A percentile compares a stretch with the other conserved stretches of the same genome.
These are phyloP conservation scores for Penicillium goetzii DNA, from an alignment of 495 filamentous ascomycete species.

Conservation along the genomic window DNA sequence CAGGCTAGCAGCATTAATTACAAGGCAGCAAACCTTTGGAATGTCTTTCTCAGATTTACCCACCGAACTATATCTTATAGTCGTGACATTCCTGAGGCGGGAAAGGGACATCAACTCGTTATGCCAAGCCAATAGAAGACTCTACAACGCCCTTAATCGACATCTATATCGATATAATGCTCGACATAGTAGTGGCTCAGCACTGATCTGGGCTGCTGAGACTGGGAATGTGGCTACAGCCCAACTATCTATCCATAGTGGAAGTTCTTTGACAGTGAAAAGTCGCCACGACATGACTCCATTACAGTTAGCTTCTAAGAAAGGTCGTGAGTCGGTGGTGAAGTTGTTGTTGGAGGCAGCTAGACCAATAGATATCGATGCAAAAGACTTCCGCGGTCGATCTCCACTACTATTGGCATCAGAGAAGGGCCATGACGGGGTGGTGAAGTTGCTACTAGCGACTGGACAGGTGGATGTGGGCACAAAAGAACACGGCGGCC, in stretches of 20 bases:
- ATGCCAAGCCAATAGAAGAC: background rate
- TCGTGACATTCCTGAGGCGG: background rate
- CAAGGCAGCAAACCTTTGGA: background rate
- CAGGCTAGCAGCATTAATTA: background rate
- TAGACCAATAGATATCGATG: too few species aligned
- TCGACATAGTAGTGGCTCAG: background rate
- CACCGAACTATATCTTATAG: background rate
- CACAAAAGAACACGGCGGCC: background rate
- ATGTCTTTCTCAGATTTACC: background rate
- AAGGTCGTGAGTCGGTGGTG: too few species aligned
- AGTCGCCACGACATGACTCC: too few species aligned
- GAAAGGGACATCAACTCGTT: background rate
- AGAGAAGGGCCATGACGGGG: conserved; percentile 2
- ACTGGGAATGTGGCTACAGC: background rate
- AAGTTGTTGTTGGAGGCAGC: too few species aligned
- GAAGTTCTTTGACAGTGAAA: too few species aligned
- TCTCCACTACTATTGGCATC: conserved; percentile 7
- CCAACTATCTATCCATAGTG: background rate
- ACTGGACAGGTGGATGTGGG: background rate
- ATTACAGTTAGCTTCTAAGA: too few species aligned
- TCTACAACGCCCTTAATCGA: background rate
- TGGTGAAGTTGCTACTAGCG: background rate
- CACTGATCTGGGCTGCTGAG: background rate
- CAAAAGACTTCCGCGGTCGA: conserved; percentile 18
- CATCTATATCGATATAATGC: background rate